Conservation (phyloP, 805 yeast genomes). For the Maudiozyma barnettii region DNA sequence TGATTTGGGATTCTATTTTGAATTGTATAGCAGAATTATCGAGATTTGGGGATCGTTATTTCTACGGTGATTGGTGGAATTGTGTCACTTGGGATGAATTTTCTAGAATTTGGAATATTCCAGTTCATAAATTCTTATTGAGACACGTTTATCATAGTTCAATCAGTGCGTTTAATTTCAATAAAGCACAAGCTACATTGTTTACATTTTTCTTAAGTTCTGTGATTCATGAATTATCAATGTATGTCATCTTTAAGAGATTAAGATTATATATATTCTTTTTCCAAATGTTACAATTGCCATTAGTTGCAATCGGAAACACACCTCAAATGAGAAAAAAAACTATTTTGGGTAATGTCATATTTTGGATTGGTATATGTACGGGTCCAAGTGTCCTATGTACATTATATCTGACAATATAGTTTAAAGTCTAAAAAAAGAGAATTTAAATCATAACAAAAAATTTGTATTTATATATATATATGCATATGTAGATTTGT, state of each 20-base stretch:
- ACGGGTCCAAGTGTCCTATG: slow-evolving; percentile 86
- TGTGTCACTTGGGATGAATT: slow-evolving; percentile 89
- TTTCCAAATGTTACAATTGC: slow-evolving; percentile 84
- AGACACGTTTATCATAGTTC: slow-evolving; percentile 93
- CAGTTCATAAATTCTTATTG: slow-evolving; percentile 80
- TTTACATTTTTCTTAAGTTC: slow-evolving; percentile 74
- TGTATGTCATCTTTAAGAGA: slow-evolving; percentile 78
- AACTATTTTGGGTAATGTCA: slow-evolving; percentile 60
- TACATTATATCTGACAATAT: slow-evolving; percentile 57
- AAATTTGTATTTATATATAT: not conserved
- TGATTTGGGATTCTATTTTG: slow-evolving; percentile 92
- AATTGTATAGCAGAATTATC: slow-evolving; percentile 87
- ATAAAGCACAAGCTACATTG: slow-evolving; percentile 60
- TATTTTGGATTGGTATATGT: slow-evolving; percentile 89
- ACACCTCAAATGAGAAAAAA: slow-evolving; percentile 46
- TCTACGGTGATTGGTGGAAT: slow-evolving; percentile 98
- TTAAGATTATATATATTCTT: slow-evolving; percentile 73
- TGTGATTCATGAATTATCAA: slow-evolving; percentile 79
- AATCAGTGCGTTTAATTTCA: slow-evolving; percentile 61
- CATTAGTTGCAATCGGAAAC: slow-evolving; percentile 46
- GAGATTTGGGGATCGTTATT: slow-evolving; percentile 78
- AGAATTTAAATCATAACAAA: not conserved
- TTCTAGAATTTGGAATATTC: slow-evolving; percentile 88
- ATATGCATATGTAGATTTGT: not conserved
- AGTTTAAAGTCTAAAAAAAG: not conserved